A percentile compares a stretch with the other conserved stretches of the same genome.
phyloP scores from a whole-genome alignment of 2,329 filamentous ascomycete genomes.

The Orbilia blumenaviensis region DNA sequence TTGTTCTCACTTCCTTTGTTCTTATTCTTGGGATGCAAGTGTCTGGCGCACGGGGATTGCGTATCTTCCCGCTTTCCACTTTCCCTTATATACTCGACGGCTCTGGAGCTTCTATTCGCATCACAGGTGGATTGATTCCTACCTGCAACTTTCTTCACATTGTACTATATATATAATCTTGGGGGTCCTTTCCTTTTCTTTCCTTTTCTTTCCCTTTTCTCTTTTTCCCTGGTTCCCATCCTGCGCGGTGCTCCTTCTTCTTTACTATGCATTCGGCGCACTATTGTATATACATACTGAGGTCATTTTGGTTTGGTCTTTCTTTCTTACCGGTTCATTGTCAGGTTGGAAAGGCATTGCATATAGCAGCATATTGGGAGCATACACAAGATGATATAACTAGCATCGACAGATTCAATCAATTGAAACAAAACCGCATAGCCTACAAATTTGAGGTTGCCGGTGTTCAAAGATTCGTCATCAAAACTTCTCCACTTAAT shows the following conservation, averaged over 20 bases:
- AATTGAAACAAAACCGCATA: conserved; percentile 52
- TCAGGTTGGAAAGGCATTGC: conserved; percentile 34
- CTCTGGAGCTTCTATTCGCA: conserved; percentile 5
- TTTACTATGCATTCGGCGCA: conserved; percentile 32
- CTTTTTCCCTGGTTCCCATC: conserved; percentile 3
- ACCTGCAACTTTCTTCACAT: conserved; percentile 5
- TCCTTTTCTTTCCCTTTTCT: neutral
- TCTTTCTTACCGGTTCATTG: conserved; percentile 24
- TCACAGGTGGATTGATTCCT: conserved; percentile 28
- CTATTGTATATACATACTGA: conserved; percentile 30
- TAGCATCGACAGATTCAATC: conserved; percentile 46
- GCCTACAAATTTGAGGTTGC: conserved; percentile 54
- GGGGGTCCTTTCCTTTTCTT: neutral
- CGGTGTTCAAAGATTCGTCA: conserved; percentile 37
- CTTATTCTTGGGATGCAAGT: conserved; percentile 29
- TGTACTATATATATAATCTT: conserved; percentile 48
- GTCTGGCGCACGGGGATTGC: conserved; percentile 31
- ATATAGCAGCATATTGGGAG: conserved; percentile 32
- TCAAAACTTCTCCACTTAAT: neutral
- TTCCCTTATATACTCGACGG: conserved; percentile 4
- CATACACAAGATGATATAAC: conserved; percentile 30
- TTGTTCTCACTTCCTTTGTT: no score
- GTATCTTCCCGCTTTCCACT: conserved; percentile 19
- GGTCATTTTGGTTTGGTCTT: conserved; percentile 7
- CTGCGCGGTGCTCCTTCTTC: conserved; percentile 8